These are phyloP conservation scores for Rhizophora mangle DNA, from an alignment of 345 rosid genomes.

Conservation along the genomic window DNA sequence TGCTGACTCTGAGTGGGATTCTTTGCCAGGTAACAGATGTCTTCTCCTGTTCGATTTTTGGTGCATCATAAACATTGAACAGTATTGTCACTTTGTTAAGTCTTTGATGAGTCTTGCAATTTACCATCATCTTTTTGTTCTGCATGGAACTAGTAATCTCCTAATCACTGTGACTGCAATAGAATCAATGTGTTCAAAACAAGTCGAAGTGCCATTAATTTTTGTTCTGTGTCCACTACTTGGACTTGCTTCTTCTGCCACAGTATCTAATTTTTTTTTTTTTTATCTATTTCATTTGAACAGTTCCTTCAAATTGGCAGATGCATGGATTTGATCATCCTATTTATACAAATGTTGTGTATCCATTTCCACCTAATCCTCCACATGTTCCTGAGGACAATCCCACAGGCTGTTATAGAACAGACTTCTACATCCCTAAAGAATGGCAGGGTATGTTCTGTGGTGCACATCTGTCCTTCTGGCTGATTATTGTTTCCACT, in stretches of 20 bases:
- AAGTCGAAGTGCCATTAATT: background rate
- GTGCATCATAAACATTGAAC: background rate
- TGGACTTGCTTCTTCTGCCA: background rate
- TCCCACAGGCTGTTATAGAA: constrained; percentile 95
- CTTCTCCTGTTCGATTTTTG: background rate
- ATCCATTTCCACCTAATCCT: constrained; percentile 78
- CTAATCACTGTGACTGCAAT: background rate
- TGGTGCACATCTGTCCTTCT: too few relatives aligned
- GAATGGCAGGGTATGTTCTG: constrained; percentile 91
- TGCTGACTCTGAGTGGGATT: constrained; percentile 71
- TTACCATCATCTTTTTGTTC: background rate
- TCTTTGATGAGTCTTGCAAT: too few relatives aligned
- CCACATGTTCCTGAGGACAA: constrained; percentile 75
- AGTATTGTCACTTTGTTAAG: constrained; percentile 1
- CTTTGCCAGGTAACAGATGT: constrained; percentile 60
- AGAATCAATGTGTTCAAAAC: background rate
- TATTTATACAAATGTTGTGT: constrained; percentile 72
- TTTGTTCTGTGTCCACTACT: background rate
- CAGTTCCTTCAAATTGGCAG: constrained; percentile 99
- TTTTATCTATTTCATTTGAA: constrained; percentile 27
- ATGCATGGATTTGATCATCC: constrained; percentile 95
- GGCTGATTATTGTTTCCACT: constrained; percentile 1
- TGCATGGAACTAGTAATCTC: background rate
- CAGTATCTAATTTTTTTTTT: constrained; percentile 21
- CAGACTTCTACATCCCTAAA: constrained; percentile 68